Evolutionary conservation across 768 basidiomycete species (phyloP).

Genomic region (Kwoniella dendrophila): DNA sequence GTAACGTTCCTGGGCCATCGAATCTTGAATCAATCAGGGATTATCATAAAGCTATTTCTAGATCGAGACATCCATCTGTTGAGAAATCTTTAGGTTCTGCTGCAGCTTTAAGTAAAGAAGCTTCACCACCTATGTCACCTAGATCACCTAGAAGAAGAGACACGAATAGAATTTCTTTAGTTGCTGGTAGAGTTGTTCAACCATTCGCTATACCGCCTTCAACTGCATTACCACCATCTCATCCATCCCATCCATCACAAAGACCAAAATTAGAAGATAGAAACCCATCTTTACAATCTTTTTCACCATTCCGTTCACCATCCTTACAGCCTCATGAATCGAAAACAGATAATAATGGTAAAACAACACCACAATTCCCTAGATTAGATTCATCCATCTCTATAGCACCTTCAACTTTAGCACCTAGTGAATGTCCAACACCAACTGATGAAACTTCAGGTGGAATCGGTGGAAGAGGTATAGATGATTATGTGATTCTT

Average conservation of each 20-base stretch:
- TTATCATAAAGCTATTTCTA: conserved; percentile 33
- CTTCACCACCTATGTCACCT: conserved; percentile 38
- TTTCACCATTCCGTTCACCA: conserved; percentile 51
- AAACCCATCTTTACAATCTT: conserved; percentile 46
- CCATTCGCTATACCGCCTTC: conserved; percentile 50
- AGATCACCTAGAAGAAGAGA: conserved; percentile 43
- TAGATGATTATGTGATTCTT: conserved; percentile 82
- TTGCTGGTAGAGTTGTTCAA: conserved; percentile 52
- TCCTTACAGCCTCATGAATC: conserved; percentile 16
- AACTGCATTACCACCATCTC: conserved; percentile 47
- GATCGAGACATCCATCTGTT: conserved; percentile 24
- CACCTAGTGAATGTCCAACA: conserved; percentile 52
- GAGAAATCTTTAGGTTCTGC: conserved; percentile 16
- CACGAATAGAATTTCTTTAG: conserved; percentile 44
- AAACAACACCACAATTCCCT: conserved; percentile 27
- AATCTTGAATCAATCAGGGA: conserved; percentile 41
- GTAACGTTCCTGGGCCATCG: conserved; percentile 5
- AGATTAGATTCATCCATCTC: conserved; percentile 51
- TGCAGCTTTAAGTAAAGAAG: too few relatives aligned
- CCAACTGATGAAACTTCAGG: conserved; percentile 54
- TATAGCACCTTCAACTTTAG: conserved; percentile 53
- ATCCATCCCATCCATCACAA: too few relatives aligned
- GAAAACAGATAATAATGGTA: conserved; percentile 7
- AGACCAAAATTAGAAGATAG: conserved; percentile 20
- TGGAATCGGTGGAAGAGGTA: conserved; percentile 66